Evolutionary conservation across 345 rosid genomes (phyloP).

Genomic region (Sapria himalayana): DNA sequence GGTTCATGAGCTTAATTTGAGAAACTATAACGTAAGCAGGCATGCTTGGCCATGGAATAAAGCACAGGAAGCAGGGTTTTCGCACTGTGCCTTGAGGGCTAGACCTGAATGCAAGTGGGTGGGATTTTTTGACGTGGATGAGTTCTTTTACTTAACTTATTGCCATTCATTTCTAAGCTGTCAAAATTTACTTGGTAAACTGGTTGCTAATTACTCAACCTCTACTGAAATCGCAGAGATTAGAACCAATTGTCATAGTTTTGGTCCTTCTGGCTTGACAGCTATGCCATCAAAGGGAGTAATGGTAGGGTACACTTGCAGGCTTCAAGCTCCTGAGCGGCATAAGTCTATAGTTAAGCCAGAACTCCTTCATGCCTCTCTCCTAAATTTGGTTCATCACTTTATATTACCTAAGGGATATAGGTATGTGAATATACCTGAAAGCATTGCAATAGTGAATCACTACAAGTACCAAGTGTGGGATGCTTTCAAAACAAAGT

Average conservation of each 20-base stretch:
- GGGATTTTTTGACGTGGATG: constrained; percentile 91
- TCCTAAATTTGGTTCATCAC: constrained; percentile 85
- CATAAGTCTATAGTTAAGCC: constrained; percentile 73
- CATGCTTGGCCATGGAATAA: constrained; percentile 96
- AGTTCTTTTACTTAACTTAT: constrained; percentile 61
- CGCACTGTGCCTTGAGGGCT: constrained; percentile 73
- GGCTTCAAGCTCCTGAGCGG: constrained; percentile 69
- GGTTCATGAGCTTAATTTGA: constrained; percentile 30
- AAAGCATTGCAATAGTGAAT: constrained; percentile 45
- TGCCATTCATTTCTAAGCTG: constrained; percentile 23
- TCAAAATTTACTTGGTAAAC: constrained; percentile 29
- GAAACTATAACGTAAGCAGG: constrained; percentile 43
- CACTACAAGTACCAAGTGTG: constrained; percentile 98
- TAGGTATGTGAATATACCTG: constrained; percentile 39
- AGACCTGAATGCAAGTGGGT: constrained; percentile 72
- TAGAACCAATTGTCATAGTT: constrained; percentile 74
- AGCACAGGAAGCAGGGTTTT: constrained; percentile 94
- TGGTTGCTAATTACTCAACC: constrained; percentile 52
- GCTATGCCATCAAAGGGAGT: constrained; percentile 56
- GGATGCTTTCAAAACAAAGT: constrained; percentile 76
- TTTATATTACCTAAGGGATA: constrained; percentile 41
- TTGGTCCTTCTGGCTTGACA: constrained; percentile 78
- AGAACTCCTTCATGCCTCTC: constrained; percentile 30
- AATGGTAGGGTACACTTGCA: constrained; percentile 70
- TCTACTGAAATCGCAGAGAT: constrained; percentile 41